Percentiles rank a stretch among this genome's conserved stretches.
These are phyloP conservation scores for Polyporus arcularius DNA, from an alignment of 768 basidiomycete genomes.

Conservation along the genomic window DNA sequence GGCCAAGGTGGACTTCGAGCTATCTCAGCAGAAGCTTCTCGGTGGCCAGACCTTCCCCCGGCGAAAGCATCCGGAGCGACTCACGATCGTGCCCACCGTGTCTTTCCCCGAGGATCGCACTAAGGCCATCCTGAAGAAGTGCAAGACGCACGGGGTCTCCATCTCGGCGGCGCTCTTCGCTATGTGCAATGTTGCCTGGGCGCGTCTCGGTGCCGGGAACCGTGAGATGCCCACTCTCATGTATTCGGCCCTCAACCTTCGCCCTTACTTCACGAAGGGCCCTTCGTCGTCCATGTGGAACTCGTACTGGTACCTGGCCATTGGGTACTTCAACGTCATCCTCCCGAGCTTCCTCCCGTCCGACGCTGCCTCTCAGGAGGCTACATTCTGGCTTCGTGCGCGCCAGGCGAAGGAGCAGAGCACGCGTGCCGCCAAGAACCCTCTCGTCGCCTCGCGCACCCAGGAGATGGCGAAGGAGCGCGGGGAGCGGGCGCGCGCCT, in stretches of 20 bases:
- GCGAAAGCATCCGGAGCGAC: slow-evolving; percentile 42
- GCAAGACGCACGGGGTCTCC: slow-evolving; percentile 72
- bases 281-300: slow-evolving; percentile 37
- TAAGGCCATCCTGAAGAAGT: slow-evolving; percentile 62
- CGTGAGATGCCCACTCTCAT: slow-evolving; percentile 69
- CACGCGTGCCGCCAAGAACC: slow-evolving; percentile 59
- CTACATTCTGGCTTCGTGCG: slow-evolving; percentile 76
- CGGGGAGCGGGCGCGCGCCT: slow-evolving; percentile 57
- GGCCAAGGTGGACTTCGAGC: slow-evolving; percentile 56
- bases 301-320: slow-evolving; percentile 83
- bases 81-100: slow-evolving; percentile 71
- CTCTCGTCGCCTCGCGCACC: slow-evolving; percentile 61
- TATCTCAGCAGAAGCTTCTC: slow-evolving; percentile 55
- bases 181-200: slow-evolving; percentile 76
- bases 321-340: slow-evolving; percentile 81
- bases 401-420: slow-evolving; percentile 70
- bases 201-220: slow-evolving; percentile 44
- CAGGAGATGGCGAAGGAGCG: slow-evolving; percentile 67
- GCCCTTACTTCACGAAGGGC: slow-evolving; percentile 54
- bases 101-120: slow-evolving; percentile 59
- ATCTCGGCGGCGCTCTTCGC: slow-evolving; percentile 78
- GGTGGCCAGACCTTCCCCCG: slow-evolving; percentile 77
- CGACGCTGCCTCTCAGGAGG: slow-evolving; percentile 34
- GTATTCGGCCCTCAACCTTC: slow-evolving; percentile 84
- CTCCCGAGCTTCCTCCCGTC: slow-evolving; percentile 72